Percentiles rank a stretch among this genome's conserved stretches.
Evolutionary conservation across 352 stramenopile genomes (phyloP).

Genomic region (Blastocystis sp.): DNA sequence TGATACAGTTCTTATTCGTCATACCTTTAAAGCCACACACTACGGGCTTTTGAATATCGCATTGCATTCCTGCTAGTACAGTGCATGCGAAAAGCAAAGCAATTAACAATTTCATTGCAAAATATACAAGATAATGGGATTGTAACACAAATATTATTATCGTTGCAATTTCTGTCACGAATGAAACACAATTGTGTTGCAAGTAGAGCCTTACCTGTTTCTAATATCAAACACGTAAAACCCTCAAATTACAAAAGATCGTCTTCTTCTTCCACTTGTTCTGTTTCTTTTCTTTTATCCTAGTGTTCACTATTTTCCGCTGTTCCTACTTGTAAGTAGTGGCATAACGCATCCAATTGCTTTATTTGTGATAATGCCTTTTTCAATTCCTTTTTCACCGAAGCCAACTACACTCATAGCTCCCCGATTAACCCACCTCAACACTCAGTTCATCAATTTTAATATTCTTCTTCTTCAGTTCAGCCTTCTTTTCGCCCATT

Average conservation of each 20-base stretch:
- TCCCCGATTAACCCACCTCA: neutral
- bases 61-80: neutral
- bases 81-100: neutral
- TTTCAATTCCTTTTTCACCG: conserved; percentile 22
- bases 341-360: neutral
- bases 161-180: neutral
- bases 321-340: neutral
- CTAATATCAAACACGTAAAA: neutral
- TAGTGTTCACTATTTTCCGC: neutral
- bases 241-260: conserved; percentile 20
- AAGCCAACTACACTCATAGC: neutral
- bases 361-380: neutral
- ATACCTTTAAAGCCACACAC: conserved; percentile 47
- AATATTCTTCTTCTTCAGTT: conserved; percentile 47
- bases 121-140: neutral
- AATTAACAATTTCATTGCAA: neutral
- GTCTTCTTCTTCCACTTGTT: conserved; percentile 9
- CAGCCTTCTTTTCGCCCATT: neutral
- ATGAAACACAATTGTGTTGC: neutral
- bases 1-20: neutral
- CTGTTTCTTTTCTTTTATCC: neutral
- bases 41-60: conserved; percentile 54
- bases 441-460: neutral
- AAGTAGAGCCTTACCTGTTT: neutral
- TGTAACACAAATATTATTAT: conserved; percentile 15